Base-by-base conservation (phyloP, 192 early-diverging fungal genomes). In the Jimgerdemannia flammicorona region DNA sequence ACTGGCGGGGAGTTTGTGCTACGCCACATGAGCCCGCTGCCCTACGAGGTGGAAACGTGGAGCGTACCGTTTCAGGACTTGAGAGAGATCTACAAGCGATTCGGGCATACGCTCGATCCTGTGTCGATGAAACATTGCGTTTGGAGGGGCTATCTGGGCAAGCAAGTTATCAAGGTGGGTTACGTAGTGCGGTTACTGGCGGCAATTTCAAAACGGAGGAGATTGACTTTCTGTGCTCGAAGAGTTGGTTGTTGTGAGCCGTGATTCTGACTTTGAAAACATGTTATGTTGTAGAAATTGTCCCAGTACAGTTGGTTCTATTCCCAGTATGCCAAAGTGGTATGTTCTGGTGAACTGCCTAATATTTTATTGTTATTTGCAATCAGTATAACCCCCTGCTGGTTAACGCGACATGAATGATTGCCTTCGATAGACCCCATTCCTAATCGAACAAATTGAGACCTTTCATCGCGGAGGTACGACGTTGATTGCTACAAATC, bases 381-480 rank as follows among this genome's bases (percentile, higher is more conserved):
- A 29, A 29, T 29, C 29, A 29, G 29, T 29, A 29, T 1, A 29
- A n/a, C n/a, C 29, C 29, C 29, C 29, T 29, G 29, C 14, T 10
- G 49, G 6, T 59, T 6, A 59, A 59, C 49, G 6, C 49, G 14
- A 6, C 49, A 59, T 59, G 2, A 14, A 59, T 10, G 2, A 6
- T 10, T 59, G 49, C 49, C 6, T 59, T 6, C 77, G 85, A 70
- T 79, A 86, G 78, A 87, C 91, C 6, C 94, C 94, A 3, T 94
- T 94, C 76, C 78, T 97, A 67, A 87, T 88, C 2, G 93, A 95
- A 76, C 82, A 93, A 18, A 75, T 93, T 41, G 84, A 90, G 64
- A 77, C 85, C n/a, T 95, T 95, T 64, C 87, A 90, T 74, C 81
- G 88, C 64, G 94, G 95, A n/a, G 95, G 93, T 77, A 80, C 43